These are phyloP conservation scores for Suhomyces coccinellae DNA, from an alignment of 1,139 yeast genomes.

Conservation along the genomic window DNA sequence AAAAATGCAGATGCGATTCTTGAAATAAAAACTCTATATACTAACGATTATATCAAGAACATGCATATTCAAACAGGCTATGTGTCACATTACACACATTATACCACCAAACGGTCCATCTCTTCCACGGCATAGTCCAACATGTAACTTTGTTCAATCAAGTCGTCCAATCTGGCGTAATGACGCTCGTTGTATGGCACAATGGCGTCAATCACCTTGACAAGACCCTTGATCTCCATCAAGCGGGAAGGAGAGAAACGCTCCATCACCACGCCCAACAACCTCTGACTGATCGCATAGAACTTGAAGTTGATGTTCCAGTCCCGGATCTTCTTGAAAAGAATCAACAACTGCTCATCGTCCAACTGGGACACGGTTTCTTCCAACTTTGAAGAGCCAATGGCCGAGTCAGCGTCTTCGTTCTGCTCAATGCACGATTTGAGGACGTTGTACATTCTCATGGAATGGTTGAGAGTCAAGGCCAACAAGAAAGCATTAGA, in stretches of 20 bases:
- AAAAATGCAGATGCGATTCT: neutral
- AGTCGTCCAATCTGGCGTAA: constrained; percentile 67
- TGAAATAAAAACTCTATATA: no score
- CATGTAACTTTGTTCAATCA: constrained; percentile 81
- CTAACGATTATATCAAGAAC: no score
- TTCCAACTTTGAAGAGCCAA: constrained; percentile 67
- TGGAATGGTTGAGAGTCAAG: constrained; percentile 80
- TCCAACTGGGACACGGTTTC: constrained; percentile 58
- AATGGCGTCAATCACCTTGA: constrained; percentile 68
- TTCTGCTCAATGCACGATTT: constrained; percentile 47
- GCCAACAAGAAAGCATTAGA: constrained; percentile 85
- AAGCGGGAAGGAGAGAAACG: constrained; percentile 56
- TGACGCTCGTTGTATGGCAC: constrained; percentile 90
- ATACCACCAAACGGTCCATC: constrained; percentile 40
- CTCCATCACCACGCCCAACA: constrained; percentile 63
- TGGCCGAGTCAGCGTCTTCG: constrained; percentile 48
- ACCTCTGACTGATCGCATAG: constrained; percentile 75
- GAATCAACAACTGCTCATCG: constrained; percentile 55
- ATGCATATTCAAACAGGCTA: neutral
- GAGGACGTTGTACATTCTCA: constrained; percentile 73
- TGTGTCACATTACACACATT: neutral
- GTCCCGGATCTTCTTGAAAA: constrained; percentile 79
- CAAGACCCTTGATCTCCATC: constrained; percentile 64
- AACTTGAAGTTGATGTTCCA: constrained; percentile 93
- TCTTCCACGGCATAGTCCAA: constrained; percentile 83